These are phyloP conservation scores for Plantago ovata DNA, from an alignment of 257 asterid genomes.

Conservation along the genomic window DNA sequence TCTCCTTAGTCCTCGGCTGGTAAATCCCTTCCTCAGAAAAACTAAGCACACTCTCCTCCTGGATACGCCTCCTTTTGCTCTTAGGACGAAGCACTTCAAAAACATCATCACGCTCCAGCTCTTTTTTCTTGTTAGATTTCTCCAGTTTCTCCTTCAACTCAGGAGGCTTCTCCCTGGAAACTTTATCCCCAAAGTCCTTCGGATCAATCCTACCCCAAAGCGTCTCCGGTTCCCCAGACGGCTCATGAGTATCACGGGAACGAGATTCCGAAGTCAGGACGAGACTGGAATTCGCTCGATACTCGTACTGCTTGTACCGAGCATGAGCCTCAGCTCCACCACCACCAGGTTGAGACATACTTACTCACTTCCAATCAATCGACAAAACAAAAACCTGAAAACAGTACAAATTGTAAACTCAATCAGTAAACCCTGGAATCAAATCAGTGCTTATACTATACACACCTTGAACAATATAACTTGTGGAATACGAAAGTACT, in stretches of 20 bases:
- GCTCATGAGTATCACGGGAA: conserved; percentile 62
- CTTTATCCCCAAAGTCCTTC: conserved; percentile 47
- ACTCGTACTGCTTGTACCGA: conserved; percentile 57
- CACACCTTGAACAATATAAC: too few relatives aligned
- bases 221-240: conserved; percentile 57
- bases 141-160: conserved; percentile 54
- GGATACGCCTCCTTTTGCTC: conserved; percentile 57
- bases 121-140: conserved; percentile 55
- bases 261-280: conserved; percentile 59
- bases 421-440: too few relatives aligned
- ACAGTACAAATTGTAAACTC: neutral
- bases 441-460: too few relatives aligned
- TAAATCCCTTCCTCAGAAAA: conserved; percentile 54
- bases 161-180: conserved; percentile 47
- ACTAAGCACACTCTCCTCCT: conserved; percentile 58
- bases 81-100: conserved; percentile 36
- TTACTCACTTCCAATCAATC: neutral
- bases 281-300: conserved; percentile 56
- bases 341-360: conserved; percentile 58
- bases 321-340: conserved; percentile 69
- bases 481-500: too few relatives aligned
- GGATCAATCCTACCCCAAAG: conserved; percentile 63
- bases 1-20: conserved; percentile 66
- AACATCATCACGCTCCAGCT: conserved; percentile 36
- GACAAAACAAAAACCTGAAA: neutral